Evolutionary conservation across 129 eudicot species (phyloP).

Genomic region (Flaveria trinervia): DNA sequence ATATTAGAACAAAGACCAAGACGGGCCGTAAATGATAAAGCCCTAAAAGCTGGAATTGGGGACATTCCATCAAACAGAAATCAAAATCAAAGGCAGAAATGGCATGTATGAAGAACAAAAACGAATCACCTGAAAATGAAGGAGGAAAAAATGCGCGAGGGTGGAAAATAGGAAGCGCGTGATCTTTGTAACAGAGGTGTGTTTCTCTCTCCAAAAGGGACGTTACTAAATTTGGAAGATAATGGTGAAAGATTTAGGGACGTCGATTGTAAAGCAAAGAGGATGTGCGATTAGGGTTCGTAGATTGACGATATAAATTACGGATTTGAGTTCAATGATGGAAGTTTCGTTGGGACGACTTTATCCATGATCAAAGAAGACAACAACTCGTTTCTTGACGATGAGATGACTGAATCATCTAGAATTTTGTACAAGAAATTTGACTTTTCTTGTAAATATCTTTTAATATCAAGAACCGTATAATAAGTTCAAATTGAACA

Average conservation of each 20-base stretch:
- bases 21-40: background rate
- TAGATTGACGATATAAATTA: constrained; percentile 20
- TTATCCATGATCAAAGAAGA: background rate
- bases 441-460: background rate
- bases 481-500: too few relatives aligned
- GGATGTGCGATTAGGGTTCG: too few relatives aligned
- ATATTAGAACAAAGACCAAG: constrained; percentile 24
- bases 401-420: constrained; percentile 13
- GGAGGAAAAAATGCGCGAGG: constrained; percentile 41
- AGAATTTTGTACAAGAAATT: background rate
- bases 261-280: constrained; percentile 18
- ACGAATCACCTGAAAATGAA: constrained; percentile 34
- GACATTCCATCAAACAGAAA: constrained; percentile 2
- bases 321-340: constrained; percentile 10
- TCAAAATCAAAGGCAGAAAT: background rate
- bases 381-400: background rate
- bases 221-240: constrained; percentile 27
- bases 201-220: constrained; percentile 24
- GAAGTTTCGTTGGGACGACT: constrained; percentile 23
- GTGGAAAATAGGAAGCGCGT: constrained; percentile 34
- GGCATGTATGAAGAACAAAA: background rate
- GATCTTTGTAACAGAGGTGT: constrained; percentile 29
- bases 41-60: constrained; percentile 9
- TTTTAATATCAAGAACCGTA: too few relatives aligned
- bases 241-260: constrained; percentile 18